Base-by-base conservation (phyloP, 2,329 filamentous ascomycete species). In the Neocatenulostroma microsporum region DNA sequence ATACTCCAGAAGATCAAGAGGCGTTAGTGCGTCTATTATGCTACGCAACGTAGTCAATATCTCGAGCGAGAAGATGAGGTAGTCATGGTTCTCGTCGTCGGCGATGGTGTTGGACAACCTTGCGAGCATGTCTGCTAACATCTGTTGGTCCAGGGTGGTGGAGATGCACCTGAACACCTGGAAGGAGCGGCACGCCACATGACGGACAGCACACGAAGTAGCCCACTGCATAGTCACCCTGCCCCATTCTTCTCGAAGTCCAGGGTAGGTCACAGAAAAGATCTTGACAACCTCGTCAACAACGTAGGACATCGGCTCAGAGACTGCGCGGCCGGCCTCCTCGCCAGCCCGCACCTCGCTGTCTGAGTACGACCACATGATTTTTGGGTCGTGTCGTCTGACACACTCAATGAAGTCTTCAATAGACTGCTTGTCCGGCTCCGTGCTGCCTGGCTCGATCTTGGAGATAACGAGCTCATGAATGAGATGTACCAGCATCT, bases 401-500 rank as follows among this genome's bases (percentile, higher is more conserved):
- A 98, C 84, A 12, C 77, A 75, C 46, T 95, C 88, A 27, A 95
- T 84, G 37, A 96, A 76, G 40, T 86, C 78, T 59, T 98, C 89
- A 30, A 95, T 88, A 0, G 78, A 74, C 44, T 78, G 73, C 54
- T 84, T 86, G 34, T 78, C 78, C 2, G 78, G 76, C 13, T 70
- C 72, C 5, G 79, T 73, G 31, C 64, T 63, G 40, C 85, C 78
- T 38, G 93, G 83, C 41, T 94, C 79, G 30, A 81, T 70, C 50
- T 76, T 77, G 1, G 78, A 80, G 19, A 95, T 87, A 24, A 98
- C 86, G 5, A 96, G 71, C 59, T 96, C 91, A 52, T 98, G 91
- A 30, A 98, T 93, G 13, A 98, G 73, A 65, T 98, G 91, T 2
- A 98, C 88, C 12, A 98, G 74, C 88, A 98, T 94, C 62, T 98